Base-by-base conservation (phyloP, 495 filamentous ascomycete species). In the Penicillium macrosclerotiorum region DNA sequence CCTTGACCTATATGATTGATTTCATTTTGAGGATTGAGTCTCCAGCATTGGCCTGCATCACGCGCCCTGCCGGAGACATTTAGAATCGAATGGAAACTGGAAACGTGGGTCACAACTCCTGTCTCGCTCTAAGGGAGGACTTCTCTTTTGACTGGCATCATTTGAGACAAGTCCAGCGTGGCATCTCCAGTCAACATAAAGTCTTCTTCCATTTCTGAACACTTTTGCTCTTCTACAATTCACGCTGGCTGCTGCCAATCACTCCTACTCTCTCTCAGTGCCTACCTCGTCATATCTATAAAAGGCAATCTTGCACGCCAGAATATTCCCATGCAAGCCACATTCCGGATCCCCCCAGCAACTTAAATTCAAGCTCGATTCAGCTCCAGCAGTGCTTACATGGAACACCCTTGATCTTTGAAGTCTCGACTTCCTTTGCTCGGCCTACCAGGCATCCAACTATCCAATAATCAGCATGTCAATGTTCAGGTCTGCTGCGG, bases 401-500 rank as follows among this genome's bases (percentile, higher is more conserved):
- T 52, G 53, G 40, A 35, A 5, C 17, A 7, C 11, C 20, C 20
- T 23, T 35, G 22, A 13, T 18, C 25, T 36, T 6, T 12, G 5
- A 18, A 2, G 31, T 8, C 3, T 26, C 5, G 24, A 16, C 34
- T 37, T 17, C 33, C 17, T 17, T 30, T n/a, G 11, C 34, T 12
- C 16, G 4, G 8, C 11, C 5, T 22, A 2, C 31, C 11, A 37
- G 1, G 5, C 0, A 5, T 11, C 12, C 22, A 17, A 26, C 14
- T 24, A 33, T 17, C 25, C n/a, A n/a, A n/a, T n/a, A n/a, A 47
- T 40, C 60, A 62, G 46, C 5, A 75, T 75, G 72, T 75, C 71
- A 8, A 64, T 75, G 65, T 75, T 75, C 44, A 63, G 63, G 33
- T 59, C 68, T 37, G 61, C 68, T 16, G 63, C 65, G 23, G 72